phyloP scores from a whole-genome alignment of 352 stramenopile species.

The Phytophthora cactorum region DNA sequence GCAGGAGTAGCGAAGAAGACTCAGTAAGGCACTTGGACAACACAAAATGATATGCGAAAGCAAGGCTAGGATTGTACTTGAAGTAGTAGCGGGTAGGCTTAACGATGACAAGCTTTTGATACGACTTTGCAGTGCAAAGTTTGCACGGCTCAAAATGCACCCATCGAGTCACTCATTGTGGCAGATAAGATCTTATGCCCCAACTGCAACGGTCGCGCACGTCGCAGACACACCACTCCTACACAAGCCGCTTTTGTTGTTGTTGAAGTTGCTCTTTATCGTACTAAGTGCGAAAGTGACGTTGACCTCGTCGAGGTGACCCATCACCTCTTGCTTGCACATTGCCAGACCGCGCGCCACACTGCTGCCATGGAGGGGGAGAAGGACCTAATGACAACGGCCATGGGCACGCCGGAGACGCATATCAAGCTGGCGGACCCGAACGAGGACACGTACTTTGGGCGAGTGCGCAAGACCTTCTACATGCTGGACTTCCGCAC shows the following conservation, averaged over 20 bases:
- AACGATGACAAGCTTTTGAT: conserved; percentile 30
- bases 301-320: conserved; percentile 1
- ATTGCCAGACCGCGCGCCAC: background rate
- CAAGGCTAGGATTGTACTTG: conserved; percentile 34
- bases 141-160: conserved; percentile 1
- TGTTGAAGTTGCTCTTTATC: conserved; percentile 13
- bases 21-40: conserved; percentile 31
- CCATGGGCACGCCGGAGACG: conserved; percentile 24
- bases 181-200: conserved; percentile 10
- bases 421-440: conserved; percentile 76
- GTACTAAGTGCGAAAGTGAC: conserved; percentile 11
- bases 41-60: conserved; percentile 22
- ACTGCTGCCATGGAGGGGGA: conserved; percentile 18
- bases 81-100: conserved; percentile 28
- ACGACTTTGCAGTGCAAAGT: background rate
- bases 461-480: conserved; percentile 83
- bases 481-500: conserved; percentile 84
- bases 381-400: conserved; percentile 27
- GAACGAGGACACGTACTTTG: conserved; percentile 78
- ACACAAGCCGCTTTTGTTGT: conserved; percentile 2
- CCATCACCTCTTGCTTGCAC: background rate
- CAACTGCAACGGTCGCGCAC: conserved; percentile 1
- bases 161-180: conserved; percentile 5
- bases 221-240: conserved; percentile 17
- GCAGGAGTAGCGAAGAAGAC: conserved; percentile 45